Base-by-base conservation (phyloP, 768 basidiomycete genomes). In the Dioszegia hungarica region DNA sequence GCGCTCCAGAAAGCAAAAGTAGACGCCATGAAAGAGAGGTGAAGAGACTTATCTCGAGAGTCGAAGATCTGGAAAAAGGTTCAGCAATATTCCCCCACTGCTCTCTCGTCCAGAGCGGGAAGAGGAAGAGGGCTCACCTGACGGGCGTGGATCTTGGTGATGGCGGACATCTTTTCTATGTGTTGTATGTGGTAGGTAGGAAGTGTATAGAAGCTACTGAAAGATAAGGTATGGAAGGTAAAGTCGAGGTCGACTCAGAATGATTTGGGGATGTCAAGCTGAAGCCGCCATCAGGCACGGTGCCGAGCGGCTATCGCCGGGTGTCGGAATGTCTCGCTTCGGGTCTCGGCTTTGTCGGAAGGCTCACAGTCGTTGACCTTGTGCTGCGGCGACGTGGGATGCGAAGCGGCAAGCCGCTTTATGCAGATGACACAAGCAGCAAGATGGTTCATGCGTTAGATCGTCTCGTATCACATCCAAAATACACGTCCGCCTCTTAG, bases 61-160 rank as follows among this genome's bases (percentile, higher is more conserved):
- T 98, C 94, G 78, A 95, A 98, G 85, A 98, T 94, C 94, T 97
- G 72, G 22, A 24, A 40, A 59, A 60, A 49, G 14, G 46, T 22
- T 50, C 29, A 56, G 53, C 50, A 6, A 11, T 24, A 49, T 29
- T 53, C 28, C 22, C 41, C 9, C 28, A 28, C 31, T n/a, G n/a
- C n/a, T n/a, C n/a, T 53, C 19, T n/a, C 20, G 36, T 19, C n/a
- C 19, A 29, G 12, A 25, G 17, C 17, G 25, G 38, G 25, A 27
- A 22, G 20, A 29, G 19, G 31, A 3, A 52, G 17, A n/a, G n/a
- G n/a, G 31, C 75, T 61, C 79, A 89, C 91, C 86, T 93, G 90
- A 76, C 92, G 90, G 72, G 91, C 91, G 80, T 86, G 82, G 73
- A 95, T 79, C 81, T 92, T 92, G 56, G 85, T 85, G 81, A 94